phyloP scores from a whole-genome alignment of 805 yeast genomes.

The Candida michaelii region DNA sequence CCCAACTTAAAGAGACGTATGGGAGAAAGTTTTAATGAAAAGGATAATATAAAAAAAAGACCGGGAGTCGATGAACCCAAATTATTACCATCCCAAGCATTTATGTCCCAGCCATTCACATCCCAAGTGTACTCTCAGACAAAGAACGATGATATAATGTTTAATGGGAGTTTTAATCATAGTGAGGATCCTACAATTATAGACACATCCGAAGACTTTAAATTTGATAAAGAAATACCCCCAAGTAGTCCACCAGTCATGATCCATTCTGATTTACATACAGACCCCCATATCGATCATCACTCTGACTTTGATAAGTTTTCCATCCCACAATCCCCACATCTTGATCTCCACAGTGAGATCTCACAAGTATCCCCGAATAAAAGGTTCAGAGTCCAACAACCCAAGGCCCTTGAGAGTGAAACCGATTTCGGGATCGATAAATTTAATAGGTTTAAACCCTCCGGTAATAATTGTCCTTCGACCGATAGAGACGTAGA shows the following conservation, averaged over 20 bases:
- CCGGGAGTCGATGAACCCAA: constrained; percentile 16
- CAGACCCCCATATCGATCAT: too few relatives aligned
- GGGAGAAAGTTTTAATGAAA: constrained; percentile 45
- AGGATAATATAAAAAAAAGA: constrained; percentile 38
- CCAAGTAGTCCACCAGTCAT: constrained; percentile 44
- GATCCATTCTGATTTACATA: constrained; percentile 29
- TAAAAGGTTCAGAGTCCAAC: constrained; percentile 1
- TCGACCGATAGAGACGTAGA: constrained; percentile 33
- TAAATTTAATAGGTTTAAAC: constrained; percentile 42
- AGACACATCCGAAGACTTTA: constrained; percentile 16
- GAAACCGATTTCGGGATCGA: constrained; percentile 54
- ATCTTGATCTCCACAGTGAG: constrained; percentile 14
- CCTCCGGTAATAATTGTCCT: constrained; percentile 26
- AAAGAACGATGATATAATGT: constrained; percentile 5
- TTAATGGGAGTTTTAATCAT: neutral
- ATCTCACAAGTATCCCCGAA: constrained; percentile 1
- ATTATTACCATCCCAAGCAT: neutral
- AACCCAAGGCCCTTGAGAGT: constrained; percentile 8
- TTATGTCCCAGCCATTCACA: neutral
- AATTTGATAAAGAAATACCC: constrained; percentile 15
- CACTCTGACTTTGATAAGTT: constrained; percentile 29
- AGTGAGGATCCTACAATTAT: constrained; percentile 21
- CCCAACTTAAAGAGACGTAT: constrained; percentile 41
- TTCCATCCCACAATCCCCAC: constrained; percentile 16
- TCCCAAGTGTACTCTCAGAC: neutral